These are phyloP conservation scores for Nakaseomyces nivariensis DNA, from an alignment of 1,139 yeast genomes.

Conservation along the genomic window DNA sequence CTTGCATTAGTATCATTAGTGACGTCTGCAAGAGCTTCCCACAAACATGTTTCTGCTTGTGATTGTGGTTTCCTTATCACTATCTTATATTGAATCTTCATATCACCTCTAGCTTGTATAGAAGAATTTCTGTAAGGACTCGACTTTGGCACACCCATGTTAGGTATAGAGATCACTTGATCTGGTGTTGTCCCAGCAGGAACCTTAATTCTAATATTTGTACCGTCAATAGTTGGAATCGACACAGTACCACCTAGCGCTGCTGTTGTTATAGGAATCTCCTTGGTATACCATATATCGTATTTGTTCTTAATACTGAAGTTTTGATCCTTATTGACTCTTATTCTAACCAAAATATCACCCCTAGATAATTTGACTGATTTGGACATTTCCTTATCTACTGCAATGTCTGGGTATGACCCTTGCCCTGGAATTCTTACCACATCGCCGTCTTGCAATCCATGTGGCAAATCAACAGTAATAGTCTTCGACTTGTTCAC, in stretches of 20 bases:
- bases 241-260: conserved; percentile 86
- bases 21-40: conserved; percentile 92
- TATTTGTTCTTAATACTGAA: conserved; percentile 46
- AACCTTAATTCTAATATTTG: conserved; percentile 65
- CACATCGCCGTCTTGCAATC: conserved; percentile 78
- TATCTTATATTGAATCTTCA: conserved; percentile 67
- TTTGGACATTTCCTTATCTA: conserved; percentile 38
- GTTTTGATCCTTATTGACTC: conserved; percentile 61
- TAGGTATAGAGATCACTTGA: conserved; percentile 64
- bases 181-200: conserved; percentile 82
- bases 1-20: conserved; percentile 72
- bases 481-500: conserved; percentile 53
- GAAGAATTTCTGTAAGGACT: conserved; percentile 32
- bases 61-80: conserved; percentile 65
- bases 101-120: conserved; percentile 53
- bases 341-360: conserved; percentile 73
- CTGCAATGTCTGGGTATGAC: conserved; percentile 70
- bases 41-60: conserved; percentile 81
- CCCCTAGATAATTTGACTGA: conserved; percentile 59
- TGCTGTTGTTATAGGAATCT: conserved; percentile 89
- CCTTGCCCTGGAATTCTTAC: conserved; percentile 84
- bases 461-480: conserved; percentile 78
- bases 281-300: conserved; percentile 53
- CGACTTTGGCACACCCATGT: conserved; percentile 67
- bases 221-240: conserved; percentile 80